These are phyloP conservation scores for Salicornia ramosissima DNA, from an alignment of 148 eudicot species.

Conservation along the genomic window DNA sequence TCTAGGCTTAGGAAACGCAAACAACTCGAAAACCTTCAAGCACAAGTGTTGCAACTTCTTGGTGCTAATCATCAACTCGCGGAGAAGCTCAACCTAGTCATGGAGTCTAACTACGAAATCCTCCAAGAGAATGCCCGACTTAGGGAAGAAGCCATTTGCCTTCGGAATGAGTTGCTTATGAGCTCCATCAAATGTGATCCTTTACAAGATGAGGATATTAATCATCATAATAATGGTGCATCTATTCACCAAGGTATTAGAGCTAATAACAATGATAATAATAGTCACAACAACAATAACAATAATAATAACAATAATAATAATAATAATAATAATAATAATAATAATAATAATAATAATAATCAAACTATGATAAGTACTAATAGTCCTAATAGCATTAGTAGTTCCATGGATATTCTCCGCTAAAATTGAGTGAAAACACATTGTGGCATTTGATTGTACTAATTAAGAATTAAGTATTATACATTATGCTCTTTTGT, in stretches of 20 bases:
- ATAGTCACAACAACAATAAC: background rate
- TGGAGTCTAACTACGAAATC: conserved; percentile 35
- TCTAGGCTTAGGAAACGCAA: conserved; percentile 38
- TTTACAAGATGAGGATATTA: background rate
- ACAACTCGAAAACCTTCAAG: conserved; percentile 36
- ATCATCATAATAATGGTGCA: background rate
- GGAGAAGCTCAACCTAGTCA: conserved; percentile 33
- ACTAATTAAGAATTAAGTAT: too few relatives aligned
- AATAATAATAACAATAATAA: too few relatives aligned
- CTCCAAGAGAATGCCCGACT: conserved; percentile 41
- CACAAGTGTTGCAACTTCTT: conserved; percentile 32
- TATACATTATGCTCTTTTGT: too few relatives aligned
- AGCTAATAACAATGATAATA: background rate
- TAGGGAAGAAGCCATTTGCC: conserved; percentile 24
- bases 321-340: too few relatives aligned
- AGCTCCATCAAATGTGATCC: conserved; percentile 27
- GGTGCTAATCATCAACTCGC: conserved; percentile 36
- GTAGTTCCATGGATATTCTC: conserved; percentile 11
- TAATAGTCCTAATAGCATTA: conserved; percentile 4
- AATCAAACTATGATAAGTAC: background rate
- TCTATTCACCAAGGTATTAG: background rate
- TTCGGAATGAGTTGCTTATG: conserved; percentile 27
- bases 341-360: too few relatives aligned
- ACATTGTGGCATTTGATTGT: too few relatives aligned
- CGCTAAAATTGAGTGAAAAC: too few relatives aligned